Evolutionary conservation across 352 stramenopile species (phyloP), one percentile per base, ranked within the genome.

Genomic region (Globisporangium perplexum): DNA sequence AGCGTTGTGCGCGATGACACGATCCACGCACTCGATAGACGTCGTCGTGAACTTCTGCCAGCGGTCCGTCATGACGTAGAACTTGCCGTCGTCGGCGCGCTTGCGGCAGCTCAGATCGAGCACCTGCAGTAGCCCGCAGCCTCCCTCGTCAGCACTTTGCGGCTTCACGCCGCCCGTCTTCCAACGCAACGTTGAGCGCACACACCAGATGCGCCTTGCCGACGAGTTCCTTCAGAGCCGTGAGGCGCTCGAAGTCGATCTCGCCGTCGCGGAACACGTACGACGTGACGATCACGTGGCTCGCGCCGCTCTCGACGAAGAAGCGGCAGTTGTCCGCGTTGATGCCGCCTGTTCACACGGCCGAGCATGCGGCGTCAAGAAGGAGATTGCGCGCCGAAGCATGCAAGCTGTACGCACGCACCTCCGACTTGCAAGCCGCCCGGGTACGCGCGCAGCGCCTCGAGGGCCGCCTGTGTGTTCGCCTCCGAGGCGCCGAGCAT

Each of bases 271-370:
- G 77, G 68, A 99, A 99, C 14, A 98, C 92, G 64, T 96, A 98
- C 39, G 90, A 98, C 33, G 96, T 99, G 47, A 99, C 93, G 65
- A 99, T 99, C 22, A 99, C 91, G 67, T 99, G 96, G 39, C 87
- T 98, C n/a, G 96, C 96, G 17, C 96, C 96, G 24, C 88, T 81
- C 35, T 98, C 86, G 33, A 99, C 71, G 72, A 96, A 99, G 63
- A 96, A 84, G 26, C 72, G 55, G 35, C 93, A 97, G 62, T 98
- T 99, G 10, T 93, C 74, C n/a, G 87, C 68, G 30, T 88, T 98
- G 48, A 99, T 96, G 3, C 82, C 82, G 14, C 82, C 84, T 89
- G 45, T 20, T 18, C 1, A 45, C 18, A 12, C 5, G 33, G 5
- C 6, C 33, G 33, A 6, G 33, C 33, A 39, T 35, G 8, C 24